Percentiles rank a stretch among this genome's conserved stretches.
Conservation (phyloP, 768 basidiomycete species). For the Leccinum fibrillosum region DNA sequence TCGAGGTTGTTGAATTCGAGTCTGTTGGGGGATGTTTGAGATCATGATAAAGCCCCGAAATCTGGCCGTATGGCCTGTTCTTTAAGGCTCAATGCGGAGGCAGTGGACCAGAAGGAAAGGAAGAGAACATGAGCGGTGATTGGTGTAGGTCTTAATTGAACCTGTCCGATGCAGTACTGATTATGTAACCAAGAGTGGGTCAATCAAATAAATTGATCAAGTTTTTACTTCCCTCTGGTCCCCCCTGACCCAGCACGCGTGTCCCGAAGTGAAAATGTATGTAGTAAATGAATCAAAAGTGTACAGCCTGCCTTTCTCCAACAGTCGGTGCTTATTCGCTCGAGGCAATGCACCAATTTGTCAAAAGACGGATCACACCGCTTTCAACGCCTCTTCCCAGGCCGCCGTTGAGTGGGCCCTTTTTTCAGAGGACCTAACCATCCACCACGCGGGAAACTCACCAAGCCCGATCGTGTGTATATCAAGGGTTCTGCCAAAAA, state of each 20-base stretch:
- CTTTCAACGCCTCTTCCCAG: not conserved
- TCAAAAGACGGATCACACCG: not conserved
- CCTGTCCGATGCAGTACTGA: slow-evolving; percentile 20
- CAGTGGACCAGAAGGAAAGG: slow-evolving; percentile 19
- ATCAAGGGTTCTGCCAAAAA: not conserved
- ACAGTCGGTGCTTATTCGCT: not conserved
- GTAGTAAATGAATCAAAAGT: not conserved
- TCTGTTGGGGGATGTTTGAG: slow-evolving; percentile 17
- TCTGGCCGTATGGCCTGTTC: slow-evolving; percentile 25
- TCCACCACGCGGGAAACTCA: not conserved
- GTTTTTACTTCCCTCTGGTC: not conserved
- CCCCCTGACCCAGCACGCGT: slow-evolving; percentile 26
- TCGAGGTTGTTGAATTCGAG: slow-evolving; percentile 19
- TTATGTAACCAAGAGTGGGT: slow-evolving; percentile 24
- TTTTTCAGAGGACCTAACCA: not conserved
- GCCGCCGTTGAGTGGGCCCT: not conserved
- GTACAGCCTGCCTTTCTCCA: slow-evolving; percentile 10
- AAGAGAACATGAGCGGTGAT: slow-evolving; percentile 23
- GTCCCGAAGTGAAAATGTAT: slow-evolving; percentile 1
- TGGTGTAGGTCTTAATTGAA: slow-evolving; percentile 16
- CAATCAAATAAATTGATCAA: not conserved
- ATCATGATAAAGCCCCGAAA: slow-evolving; percentile 20
- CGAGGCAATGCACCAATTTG: slow-evolving; percentile 5
- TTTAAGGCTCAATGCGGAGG: slow-evolving; percentile 28
- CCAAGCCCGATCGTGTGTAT: slow-evolving; percentile 1